Percentiles rank a stretch among this genome's conserved stretches.
Conservation (phyloP, 2,329 filamentous ascomycete genomes). For the Botrytis cinerea region DNA sequence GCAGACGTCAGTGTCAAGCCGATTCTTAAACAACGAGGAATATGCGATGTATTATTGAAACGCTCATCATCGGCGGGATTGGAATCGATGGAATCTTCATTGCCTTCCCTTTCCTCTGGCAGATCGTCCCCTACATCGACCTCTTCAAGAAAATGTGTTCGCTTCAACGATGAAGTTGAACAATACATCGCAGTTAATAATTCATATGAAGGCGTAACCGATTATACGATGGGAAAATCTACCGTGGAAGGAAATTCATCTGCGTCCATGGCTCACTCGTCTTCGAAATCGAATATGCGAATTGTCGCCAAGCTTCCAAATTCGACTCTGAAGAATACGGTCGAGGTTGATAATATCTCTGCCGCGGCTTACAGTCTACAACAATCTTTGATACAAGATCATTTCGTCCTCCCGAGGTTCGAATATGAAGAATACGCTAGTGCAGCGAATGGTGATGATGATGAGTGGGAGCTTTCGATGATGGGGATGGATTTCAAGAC, state of each 20-base stretch:
- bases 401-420: conserved; percentile 16
- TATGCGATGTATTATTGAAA: conserved; percentile 94
- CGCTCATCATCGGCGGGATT: conserved; percentile 71
- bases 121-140: conserved; percentile 19
- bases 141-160: conserved; percentile 22
- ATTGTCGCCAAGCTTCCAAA: conserved; percentile 22
- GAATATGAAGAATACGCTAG: conserved; percentile 18
- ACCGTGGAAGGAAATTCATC: not conserved
- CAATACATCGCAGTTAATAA: conserved; percentile 22
- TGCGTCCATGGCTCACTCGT: not conserved
- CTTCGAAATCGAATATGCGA: not conserved
- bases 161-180: conserved; percentile 24
- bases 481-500: conserved; percentile 20
- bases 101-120: conserved; percentile 18
- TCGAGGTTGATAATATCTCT: conserved; percentile 6
- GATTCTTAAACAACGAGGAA: conserved; percentile 93
- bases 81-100: not conserved
- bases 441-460: conserved; percentile 16
- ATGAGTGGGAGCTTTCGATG: conserved; percentile 24
- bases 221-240: not conserved
- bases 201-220: not conserved
- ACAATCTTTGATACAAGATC: conserved; percentile 21
- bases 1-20: conserved; percentile 58
- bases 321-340: not conserved
- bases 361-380: conserved; percentile 4